Base-by-base conservation (phyloP, 208 protist genomes). In the Cochliopodium minus region DNA sequence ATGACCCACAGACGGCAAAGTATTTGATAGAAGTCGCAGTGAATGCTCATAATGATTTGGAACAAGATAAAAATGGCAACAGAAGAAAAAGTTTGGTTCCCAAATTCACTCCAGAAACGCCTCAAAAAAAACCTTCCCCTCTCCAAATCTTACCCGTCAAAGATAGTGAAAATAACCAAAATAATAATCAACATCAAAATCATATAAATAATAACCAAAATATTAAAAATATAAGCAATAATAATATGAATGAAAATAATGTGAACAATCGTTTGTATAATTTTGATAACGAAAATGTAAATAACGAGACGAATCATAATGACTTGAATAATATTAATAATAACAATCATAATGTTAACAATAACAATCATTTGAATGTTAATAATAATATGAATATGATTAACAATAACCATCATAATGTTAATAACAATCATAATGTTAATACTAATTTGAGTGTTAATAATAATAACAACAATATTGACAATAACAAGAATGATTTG, bases 391-490 rank as follows among this genome's bases (percentile, higher is more conserved):
- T 46, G 17, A 36, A 52, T 52, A 52, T 42, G 17, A 36, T 46
- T 52, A 52, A 52, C n/a, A 36, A 52, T 52, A 52, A 52, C n/a
- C 17, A 52, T 52, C n/a, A 52, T 36, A 36, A 52, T 52, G 40
- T 46, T 36, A 36, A 52, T 52, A 52, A 52, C 47, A 36, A 52
- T 52, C 17, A 52, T 36, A 36, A 52, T 52, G 26, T 46, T 52
- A 36, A 52, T 52, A 36, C 17, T 52, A 52, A 52, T 36, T 46
- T 42, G n/a, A 36, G 17, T 36, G n/a, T 33, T 52, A 42, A 42
- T 52, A 43, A 43, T 43, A 43, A 43, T 43, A 43, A 43, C n/a
- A 43, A 43, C n/a, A 43, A 43, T 43, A 43, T n/a, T 43, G n/a
- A 43, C n/a, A 43, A 43, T 43, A 43, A 20, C n/a, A 43, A 43